A percentile compares a stretch with the other conserved stretches of the same genome.
These are phyloP conservation scores for Neoscytalidium dimidiatum DNA, from an alignment of 2,329 filamentous ascomycete species.

Conservation along the genomic window DNA sequence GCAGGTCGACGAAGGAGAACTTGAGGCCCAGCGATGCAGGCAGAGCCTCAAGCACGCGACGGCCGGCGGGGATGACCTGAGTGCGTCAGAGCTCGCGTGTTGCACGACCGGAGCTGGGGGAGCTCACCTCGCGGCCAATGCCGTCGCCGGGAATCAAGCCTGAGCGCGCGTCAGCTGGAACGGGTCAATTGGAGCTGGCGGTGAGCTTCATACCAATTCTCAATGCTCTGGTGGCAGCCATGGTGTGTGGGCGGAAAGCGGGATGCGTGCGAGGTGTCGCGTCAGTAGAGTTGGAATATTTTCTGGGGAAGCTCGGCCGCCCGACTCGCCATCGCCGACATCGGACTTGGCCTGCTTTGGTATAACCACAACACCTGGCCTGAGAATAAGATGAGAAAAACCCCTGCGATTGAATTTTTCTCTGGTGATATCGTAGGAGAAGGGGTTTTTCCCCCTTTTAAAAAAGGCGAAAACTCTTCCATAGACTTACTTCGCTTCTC, in stretches of 20 bases:
- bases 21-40: conserved; percentile 87
- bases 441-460: too few relatives aligned
- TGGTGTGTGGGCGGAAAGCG: conserved; percentile 14
- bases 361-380: neutral
- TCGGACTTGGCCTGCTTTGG: neutral
- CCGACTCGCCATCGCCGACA: conserved; percentile 10
- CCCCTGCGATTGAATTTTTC: neutral
- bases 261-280: neutral
- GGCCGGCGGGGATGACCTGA: conserved; percentile 80
- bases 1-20: conserved; percentile 91
- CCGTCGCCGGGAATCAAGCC: conserved; percentile 97
- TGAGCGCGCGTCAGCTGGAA: conserved; percentile 38
- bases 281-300: conserved; percentile 9
- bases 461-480: too few relatives aligned
- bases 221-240: conserved; percentile 22
- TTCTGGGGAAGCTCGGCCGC: conserved; percentile 21
- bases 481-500: too few relatives aligned
- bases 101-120: neutral
- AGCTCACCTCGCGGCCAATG: conserved; percentile 81
- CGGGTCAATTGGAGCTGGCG: neutral
- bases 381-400: neutral
- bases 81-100: conserved; percentile 5
- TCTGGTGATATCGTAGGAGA: too few relatives aligned
- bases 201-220: conserved; percentile 20
- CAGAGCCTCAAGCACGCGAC: conserved; percentile 87